Evolutionary conservation across 371 early-diverging fungal species (phyloP).

Genomic region (Mortierella sp.): DNA sequence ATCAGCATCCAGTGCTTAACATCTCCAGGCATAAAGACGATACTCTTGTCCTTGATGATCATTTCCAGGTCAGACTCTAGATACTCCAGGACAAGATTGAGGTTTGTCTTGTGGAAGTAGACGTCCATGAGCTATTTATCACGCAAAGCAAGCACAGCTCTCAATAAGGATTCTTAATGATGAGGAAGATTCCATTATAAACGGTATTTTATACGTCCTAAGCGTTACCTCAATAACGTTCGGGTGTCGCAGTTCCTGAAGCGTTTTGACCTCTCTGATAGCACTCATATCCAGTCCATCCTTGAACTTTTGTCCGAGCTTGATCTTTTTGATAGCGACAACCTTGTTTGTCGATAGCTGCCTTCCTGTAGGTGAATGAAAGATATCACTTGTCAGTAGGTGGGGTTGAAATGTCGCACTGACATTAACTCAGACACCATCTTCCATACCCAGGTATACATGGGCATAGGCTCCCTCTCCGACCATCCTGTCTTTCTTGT

Average conservation of each 20-base stretch:
- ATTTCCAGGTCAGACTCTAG: conserved; percentile 97
- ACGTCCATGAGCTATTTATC: conserved; percentile 93
- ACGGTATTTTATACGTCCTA: too few species aligned
- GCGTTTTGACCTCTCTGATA: conserved; percentile 96
- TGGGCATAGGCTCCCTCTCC: conserved; percentile 98
- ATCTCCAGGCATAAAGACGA: conserved; percentile 97
- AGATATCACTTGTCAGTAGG: neutral
- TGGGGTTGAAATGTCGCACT: neutral
- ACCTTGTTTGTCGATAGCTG: conserved; percentile 63
- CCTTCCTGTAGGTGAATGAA: conserved; percentile 18
- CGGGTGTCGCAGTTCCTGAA: conserved; percentile 94
- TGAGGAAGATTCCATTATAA: too few species aligned
- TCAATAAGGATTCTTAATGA: too few species aligned
- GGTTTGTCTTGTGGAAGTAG: conserved; percentile 90
- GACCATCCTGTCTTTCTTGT: conserved; percentile 86
- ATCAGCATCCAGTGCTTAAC: conserved; percentile 99
- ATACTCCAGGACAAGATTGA: conserved; percentile 97
- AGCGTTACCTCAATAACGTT: conserved; percentile 86
- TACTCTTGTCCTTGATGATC: conserved; percentile 94
- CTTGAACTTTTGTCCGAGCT: conserved; percentile 82
- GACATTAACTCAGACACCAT: too few species aligned
- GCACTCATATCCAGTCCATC: conserved; percentile 96
- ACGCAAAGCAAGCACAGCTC: conserved; percentile 32
- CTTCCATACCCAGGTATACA: conserved; percentile 80
- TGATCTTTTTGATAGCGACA: conserved; percentile 97